Evolutionary conservation across 495 filamentous ascomycete species (phyloP), one percentile per base, ranked within the genome.

Genomic region (Hapsidospora chrysogenum): DNA sequence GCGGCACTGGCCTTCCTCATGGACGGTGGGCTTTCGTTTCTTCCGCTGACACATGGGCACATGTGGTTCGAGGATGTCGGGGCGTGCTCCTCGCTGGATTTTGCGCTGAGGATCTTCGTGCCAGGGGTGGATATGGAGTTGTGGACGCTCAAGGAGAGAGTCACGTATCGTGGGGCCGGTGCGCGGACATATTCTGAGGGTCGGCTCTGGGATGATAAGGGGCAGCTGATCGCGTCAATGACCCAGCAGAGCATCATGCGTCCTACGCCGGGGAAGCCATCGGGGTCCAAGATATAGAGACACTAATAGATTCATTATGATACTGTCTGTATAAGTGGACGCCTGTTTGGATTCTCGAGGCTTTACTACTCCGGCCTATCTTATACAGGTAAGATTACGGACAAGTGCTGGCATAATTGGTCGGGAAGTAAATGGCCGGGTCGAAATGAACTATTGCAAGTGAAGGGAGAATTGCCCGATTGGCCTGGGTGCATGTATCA

Each of bases 181-280:
- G 31, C 13, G 11, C 3, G 31, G 17, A 33, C 31, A 3, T 33
- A 33, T 17, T 17, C 14, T 6, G 31, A 33, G 17, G 31, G 11
- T n/a, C 15, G 31, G 17, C 31, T 33, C 10, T 33, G 13, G 13
- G 31, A 33, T 20, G 31, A 14, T 3, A 3, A 33, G 19, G 31
- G 31, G 6, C 14, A 6, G 11, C 15, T 33, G 16, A 17, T 33
- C 14, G 31, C 31, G 4, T 17, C 14, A 11, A 33, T 33, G 31
- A 33, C 31, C 15, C 31, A 33, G 31, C 31, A 33, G 31, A 33
- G 31, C 18, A 33, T 36, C 20, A 36, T 26, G 34, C 27, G 34
- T 9, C 18, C 9, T 3, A 26, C 27, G 25, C 25, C 34, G n/a
- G n/a, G n/a, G n/a, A n/a, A n/a, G n/a, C n/a, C n/a, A n/a, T n/a